Base-by-base conservation (phyloP, 1,284 basidiomycete species). In the Stygiomarasmius scandens region DNA sequence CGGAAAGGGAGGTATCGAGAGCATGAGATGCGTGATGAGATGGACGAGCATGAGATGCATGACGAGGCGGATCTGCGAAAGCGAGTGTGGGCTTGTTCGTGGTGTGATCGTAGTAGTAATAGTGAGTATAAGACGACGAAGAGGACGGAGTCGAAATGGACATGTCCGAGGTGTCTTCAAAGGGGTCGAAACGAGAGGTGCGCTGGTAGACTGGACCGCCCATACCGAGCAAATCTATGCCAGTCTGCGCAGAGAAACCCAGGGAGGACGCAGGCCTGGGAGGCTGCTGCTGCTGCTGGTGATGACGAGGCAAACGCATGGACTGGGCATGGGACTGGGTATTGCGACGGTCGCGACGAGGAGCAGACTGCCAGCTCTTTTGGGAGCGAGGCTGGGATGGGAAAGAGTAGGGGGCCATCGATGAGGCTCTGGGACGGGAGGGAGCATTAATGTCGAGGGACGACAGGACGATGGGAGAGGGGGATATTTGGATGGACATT, bases 41-140 rank as follows among this genome's bases (percentile, higher is more conserved):
- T 53, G 41, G 27, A 16, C 44, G 50, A 23, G 20, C 24, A 23
- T 22, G 22, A 20, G 46, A 47, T 14, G 46, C 22, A 24, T 20
- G 23, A 23, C 27, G n/a, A 51, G 19, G 50, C 20, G 41, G 41
- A 22, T 56, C 55, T 22, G 55, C 54, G 41, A 56, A 59, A 56
- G 58, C 58, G 54, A 59, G 58, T 46, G 54, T 59, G 24, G 58
- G 58, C 34, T 51, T 52, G 46, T 59, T 59, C 51, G 58, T 59
- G 43, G 34, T 47, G 11, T 23, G 36, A 47, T 59, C 58, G 38
- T 59, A 59, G 53, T 59, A 59, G 22, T 59, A 59, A 45, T 56
- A 59, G 20, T 59, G 58, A 43, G 54, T 59, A 46, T 59, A 59
- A 20, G 36, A n/a, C 2, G 46, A 6, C 14, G 22, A 45, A 14